Percentiles rank a stretch among this genome's conserved stretches.
Evolutionary conservation across 2,329 filamentous ascomycete genomes (phyloP).

Genomic region (Cadophora gregata): DNA sequence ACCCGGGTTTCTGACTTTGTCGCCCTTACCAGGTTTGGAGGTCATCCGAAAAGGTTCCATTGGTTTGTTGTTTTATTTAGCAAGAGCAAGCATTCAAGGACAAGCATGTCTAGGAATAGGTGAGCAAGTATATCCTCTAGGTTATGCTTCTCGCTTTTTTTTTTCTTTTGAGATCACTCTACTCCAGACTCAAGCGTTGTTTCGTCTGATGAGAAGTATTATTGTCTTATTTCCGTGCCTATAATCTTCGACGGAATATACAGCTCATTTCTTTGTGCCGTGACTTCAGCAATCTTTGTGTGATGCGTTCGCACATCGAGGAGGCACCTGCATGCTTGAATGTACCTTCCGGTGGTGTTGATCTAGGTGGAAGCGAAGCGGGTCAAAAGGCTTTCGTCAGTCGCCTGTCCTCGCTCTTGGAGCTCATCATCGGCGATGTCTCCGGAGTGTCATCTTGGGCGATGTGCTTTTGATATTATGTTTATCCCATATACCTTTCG

Average conservation of each 20-base stretch:
- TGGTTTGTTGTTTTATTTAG: conserved; percentile 1
- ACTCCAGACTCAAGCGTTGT: conserved; percentile 1
- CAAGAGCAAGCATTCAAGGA: neutral
- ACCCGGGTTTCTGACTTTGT: neutral
- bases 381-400: too few species aligned
- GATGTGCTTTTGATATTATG: too few species aligned
- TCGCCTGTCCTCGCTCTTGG: too few species aligned
- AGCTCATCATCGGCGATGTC: too few species aligned
- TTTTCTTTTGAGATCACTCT: neutral
- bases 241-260: neutral
- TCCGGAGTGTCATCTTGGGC: too few species aligned
- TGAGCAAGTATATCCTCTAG: neutral
- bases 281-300: neutral
- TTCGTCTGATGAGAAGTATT: neutral
- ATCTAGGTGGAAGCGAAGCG: too few species aligned
- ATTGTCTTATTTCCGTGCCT: neutral
- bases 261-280: neutral
- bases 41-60: conserved; percentile 1
- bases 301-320: too few species aligned
- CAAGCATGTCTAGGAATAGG: neutral
- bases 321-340: too few species aligned
- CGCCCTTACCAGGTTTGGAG: neutral
- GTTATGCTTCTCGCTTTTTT: neutral
- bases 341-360: too few species aligned
- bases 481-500: too few species aligned